These are phyloP conservation scores for Rhizophora mangle DNA, from an alignment of 345 rosid genomes.

Conservation along the genomic window DNA sequence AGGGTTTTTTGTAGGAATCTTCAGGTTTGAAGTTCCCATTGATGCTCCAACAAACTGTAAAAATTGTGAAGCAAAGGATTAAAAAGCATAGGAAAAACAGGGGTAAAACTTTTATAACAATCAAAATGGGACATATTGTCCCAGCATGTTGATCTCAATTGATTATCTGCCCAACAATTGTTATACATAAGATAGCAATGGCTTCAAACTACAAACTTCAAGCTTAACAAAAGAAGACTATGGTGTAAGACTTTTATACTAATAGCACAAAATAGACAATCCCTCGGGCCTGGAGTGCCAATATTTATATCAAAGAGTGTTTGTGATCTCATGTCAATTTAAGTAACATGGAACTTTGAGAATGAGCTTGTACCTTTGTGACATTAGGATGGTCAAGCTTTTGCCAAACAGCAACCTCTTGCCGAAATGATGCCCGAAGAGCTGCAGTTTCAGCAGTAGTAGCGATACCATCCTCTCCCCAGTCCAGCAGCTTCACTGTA, in stretches of 20 bases:
- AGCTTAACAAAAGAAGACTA: conserved; percentile 1
- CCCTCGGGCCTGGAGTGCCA: conserved; percentile 2
- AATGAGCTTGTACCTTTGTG: conserved; percentile 53
- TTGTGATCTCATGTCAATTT: background rate
- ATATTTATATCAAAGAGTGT: background rate
- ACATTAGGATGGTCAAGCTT: conserved; percentile 91
- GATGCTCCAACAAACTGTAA: conserved; percentile 90
- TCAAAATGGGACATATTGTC: background rate
- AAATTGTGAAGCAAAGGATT: background rate
- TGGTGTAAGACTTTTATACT: background rate
- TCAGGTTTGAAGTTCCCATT: conserved; percentile 85
- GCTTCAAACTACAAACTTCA: background rate
- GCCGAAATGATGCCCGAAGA: conserved; percentile 65
- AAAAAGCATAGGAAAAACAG: background rate
- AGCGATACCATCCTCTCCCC: conserved; percentile 79
- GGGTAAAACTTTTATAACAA: background rate
- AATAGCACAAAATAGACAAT: conserved; percentile 8
- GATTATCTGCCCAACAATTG: background rate
- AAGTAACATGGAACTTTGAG: conserved; percentile 5
- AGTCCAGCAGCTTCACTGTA: conserved; percentile 80
- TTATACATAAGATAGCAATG: too few relatives aligned
- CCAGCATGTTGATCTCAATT: background rate
- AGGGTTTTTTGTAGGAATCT: conserved; percentile 48
- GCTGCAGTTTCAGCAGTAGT: conserved; percentile 71
- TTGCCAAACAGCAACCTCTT: conserved; percentile 98